Evolutionary conservation across 495 filamentous ascomycete species (phyloP), one percentile per base, ranked within the genome.

Genomic region (Parachaetomium inaequale): DNA sequence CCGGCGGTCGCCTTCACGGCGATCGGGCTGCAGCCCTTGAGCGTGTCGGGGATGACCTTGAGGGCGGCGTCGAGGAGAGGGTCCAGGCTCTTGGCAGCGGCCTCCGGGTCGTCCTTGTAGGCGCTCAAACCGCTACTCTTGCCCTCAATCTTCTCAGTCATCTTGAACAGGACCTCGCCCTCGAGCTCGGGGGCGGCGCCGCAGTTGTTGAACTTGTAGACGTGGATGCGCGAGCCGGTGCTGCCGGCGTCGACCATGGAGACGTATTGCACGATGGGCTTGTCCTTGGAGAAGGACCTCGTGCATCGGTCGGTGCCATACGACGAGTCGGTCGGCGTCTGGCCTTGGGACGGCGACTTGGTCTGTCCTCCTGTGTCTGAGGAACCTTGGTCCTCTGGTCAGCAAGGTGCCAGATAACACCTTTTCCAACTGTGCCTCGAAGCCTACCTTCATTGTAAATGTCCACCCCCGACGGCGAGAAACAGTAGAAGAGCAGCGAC

Each of bases 131-230:
- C 94, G 61, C 67, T 92, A 86, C 66, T 90, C 87, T 72, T 85
- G 88, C 62, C 84, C 49, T 72, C 75, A 63, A 81, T 87, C 80
- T 88, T 90, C 68, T 87, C 83, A 19, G 92, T 97, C 85, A 89
- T 87, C 78, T 95, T 85, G 73, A 98, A 98, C 23, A 73, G 63
- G 31, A 87, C 81, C 72, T 98, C 94, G 67, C 85, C 79, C 72
- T 98, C 94, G 19, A 98, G 82, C 77, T 98, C 94, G n/a, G 94
- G 94, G 23, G 93, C 92, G 38, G 88, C 73, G 55, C 92, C 95
- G 78, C 94, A 98, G 80, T 98, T 98, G 80, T 97, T 98, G 84
- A 98, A 98, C 62, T 88, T 87, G 79, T 97, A 98, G 58, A 98
- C 93, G 76, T 98, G 94, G 70, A 98, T 96, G 58, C 94, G 90